Evolutionary conservation across 176 grass and related monocot genomes (phyloP), one percentile per base, ranked within the genome.

Genomic region (Zizania latifolia): DNA sequence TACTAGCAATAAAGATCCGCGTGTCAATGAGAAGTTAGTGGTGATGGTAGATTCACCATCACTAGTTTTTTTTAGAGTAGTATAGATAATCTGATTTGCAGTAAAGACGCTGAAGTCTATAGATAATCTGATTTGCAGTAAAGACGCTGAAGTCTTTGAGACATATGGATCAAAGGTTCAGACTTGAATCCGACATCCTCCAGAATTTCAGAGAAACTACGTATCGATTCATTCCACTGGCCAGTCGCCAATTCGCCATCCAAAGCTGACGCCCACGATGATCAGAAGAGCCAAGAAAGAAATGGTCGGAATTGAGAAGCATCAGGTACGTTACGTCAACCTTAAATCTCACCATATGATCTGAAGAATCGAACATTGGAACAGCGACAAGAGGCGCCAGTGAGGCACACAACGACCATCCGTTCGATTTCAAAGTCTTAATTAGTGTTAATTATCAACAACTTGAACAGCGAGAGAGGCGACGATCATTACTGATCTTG

Each of bases 401-500:
- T n/a, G n/a, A n/a, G n/a, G n/a, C n/a, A n/a, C n/a, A n/a, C n/a
- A n/a, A n/a, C n/a, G n/a, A n/a, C n/a, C n/a, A n/a, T n/a, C n/a
- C n/a, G n/a, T n/a, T n/a, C n/a, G 22, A 48, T 58, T 65, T 65
- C 29, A 56, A 78, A 78, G 57, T 65, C 38, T 0, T 2, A 5
- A 7, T 28, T 53, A 53, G 28, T 19, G 64, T 37, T 56, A 1
- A 31, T 44, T 32, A 38, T 30, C 82, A 85, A n/a, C 82, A 78
- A 65, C 22, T 45, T 15, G 31, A 68, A 19, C 64, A 72, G 38
- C 8, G 19, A 23, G 22, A 48, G 19, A 53, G 48, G 35, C 5
- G 30, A 60, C 4, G 9, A 86, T 86, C 83, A 80, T 85, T 80
- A 75, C 68, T 7, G 17, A 80, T 72, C 70, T 67, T 68, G 70